Conservation (phyloP, 192 early-diverging fungal species). For the Borealophlyctis nickersoniae region DNA sequence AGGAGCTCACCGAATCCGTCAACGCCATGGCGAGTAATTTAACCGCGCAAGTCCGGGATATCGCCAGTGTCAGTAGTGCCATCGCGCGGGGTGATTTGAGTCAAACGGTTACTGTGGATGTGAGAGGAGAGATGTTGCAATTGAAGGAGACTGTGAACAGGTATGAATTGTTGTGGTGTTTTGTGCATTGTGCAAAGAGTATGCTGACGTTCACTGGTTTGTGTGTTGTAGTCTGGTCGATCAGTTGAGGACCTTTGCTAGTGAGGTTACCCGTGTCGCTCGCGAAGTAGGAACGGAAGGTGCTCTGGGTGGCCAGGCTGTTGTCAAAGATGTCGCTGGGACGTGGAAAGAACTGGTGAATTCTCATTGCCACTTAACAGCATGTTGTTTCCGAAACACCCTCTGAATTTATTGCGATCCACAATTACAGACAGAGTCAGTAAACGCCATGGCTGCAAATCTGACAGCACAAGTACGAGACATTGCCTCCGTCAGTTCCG, state of each 20-base stretch:
- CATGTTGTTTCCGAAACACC: not conserved
- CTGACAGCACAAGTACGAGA: conserved; percentile 63
- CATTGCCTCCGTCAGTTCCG: conserved; percentile 55
- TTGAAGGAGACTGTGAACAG: conserved; percentile 67
- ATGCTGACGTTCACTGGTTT: too few species aligned
- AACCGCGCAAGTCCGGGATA: conserved; percentile 61
- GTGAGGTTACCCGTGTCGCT: conserved; percentile 55
- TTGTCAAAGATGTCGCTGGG: conserved; percentile 43
- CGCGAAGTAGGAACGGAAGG: conserved; percentile 53
- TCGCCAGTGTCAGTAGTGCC: conserved; percentile 61
- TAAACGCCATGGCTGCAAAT: conserved; percentile 66
- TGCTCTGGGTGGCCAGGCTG: conserved; percentile 66
- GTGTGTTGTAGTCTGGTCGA: conserved; percentile 62
- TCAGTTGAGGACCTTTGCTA: conserved; percentile 60
- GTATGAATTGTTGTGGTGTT: too few species aligned
- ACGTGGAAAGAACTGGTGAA: conserved; percentile 50
- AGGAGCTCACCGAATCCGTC: conserved; percentile 59
- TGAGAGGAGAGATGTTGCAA: conserved; percentile 64
- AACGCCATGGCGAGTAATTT: conserved; percentile 67
- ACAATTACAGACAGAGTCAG: conserved; percentile 42
- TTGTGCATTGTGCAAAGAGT: too few species aligned
- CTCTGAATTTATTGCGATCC: not conserved
- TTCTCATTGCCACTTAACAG: not conserved
- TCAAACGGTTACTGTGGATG: conserved; percentile 60
- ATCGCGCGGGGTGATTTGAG: conserved; percentile 64